These are phyloP conservation scores for Pleomassaria siparia DNA, from an alignment of 2,329 filamentous ascomycete genomes.

Conservation along the genomic window DNA sequence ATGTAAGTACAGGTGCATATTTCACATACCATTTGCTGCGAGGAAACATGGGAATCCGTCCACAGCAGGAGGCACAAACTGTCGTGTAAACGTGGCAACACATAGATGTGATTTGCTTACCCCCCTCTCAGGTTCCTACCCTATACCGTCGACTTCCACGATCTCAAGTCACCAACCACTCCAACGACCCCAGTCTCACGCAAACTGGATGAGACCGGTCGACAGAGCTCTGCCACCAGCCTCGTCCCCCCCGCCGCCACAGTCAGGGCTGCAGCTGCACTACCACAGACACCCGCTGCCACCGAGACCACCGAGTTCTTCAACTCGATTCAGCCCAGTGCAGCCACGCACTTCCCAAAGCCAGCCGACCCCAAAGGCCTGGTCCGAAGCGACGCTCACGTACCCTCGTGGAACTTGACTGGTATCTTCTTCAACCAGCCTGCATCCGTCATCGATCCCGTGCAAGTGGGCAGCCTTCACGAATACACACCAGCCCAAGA, in stretches of 20 bases:
- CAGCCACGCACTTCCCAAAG: slow-evolving; percentile 57
- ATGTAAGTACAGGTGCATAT: slow-evolving; percentile 54
- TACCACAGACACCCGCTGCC: slow-evolving; percentile 48
- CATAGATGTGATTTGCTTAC: slow-evolving; percentile 17
- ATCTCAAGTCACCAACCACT: slow-evolving; percentile 52
- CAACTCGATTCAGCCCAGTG: slow-evolving; percentile 43
- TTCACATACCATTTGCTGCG: not conserved
- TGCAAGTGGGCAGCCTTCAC: slow-evolving; percentile 74
- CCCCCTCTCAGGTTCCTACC: slow-evolving; percentile 73
- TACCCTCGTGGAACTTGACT: slow-evolving; percentile 71
- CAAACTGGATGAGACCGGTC: slow-evolving; percentile 43
- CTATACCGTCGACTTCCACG: slow-evolving; percentile 83
- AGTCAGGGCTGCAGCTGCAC: slow-evolving; percentile 35
- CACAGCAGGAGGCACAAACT: not conserved
- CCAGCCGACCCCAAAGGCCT: slow-evolving; percentile 54
- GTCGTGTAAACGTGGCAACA: not conserved
- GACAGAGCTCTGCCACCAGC: slow-evolving; percentile 51
- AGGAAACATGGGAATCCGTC: no score
- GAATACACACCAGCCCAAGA: slow-evolving; percentile 61
- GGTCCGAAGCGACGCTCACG: slow-evolving; percentile 72
- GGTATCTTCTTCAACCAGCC: slow-evolving; percentile 73
- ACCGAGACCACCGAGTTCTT: slow-evolving; percentile 48
- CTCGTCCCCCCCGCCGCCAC: slow-evolving; percentile 37
- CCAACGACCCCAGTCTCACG: slow-evolving; percentile 24
- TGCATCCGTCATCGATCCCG: slow-evolving; percentile 69